A percentile compares a stretch with the other conserved stretches of the same genome.
Evolutionary conservation across 345 rosid species (phyloP).

Genomic region (Conringia planisiliqua): DNA sequence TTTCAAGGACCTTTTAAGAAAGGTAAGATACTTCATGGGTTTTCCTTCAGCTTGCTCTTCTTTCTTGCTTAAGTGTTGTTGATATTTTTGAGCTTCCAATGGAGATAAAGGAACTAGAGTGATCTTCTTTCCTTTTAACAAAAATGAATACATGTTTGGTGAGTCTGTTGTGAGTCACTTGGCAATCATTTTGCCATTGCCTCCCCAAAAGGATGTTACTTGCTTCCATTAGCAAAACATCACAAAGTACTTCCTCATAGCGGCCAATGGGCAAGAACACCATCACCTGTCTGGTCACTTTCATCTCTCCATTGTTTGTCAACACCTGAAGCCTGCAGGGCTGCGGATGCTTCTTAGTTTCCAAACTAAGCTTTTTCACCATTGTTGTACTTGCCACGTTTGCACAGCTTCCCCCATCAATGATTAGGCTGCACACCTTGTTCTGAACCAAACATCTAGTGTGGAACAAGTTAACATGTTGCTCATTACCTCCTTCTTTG

Average conservation of each 20-base stretch:
- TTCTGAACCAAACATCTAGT: not conserved
- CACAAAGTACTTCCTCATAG: not conserved
- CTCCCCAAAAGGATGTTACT: not conserved
- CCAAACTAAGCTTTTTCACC: not conserved
- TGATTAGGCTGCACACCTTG: too few relatives aligned
- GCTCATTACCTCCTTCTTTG: not conserved
- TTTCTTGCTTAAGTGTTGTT: not conserved
- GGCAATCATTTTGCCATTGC: not conserved
- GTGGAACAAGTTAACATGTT: not conserved
- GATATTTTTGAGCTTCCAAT: not conserved
- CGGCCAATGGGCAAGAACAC: not conserved
- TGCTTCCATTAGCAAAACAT: not conserved
- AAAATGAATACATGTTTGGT: not conserved
- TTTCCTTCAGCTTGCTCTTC: not conserved
- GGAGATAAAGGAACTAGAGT: too few relatives aligned
- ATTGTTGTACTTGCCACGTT: not conserved
- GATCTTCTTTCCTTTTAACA: not conserved
- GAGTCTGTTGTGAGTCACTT: not conserved
- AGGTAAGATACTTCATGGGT: not conserved
- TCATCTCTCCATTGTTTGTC: not conserved
- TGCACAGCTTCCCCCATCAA: not conserved
- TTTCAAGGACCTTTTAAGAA: not conserved
- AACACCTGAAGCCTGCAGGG: not conserved
- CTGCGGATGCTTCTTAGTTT: not conserved
- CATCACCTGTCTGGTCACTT: too few relatives aligned